Evolutionary conservation across 2,329 filamentous ascomycete genomes (phyloP).

Genomic region (Exophiala phaeomuriformis): DNA sequence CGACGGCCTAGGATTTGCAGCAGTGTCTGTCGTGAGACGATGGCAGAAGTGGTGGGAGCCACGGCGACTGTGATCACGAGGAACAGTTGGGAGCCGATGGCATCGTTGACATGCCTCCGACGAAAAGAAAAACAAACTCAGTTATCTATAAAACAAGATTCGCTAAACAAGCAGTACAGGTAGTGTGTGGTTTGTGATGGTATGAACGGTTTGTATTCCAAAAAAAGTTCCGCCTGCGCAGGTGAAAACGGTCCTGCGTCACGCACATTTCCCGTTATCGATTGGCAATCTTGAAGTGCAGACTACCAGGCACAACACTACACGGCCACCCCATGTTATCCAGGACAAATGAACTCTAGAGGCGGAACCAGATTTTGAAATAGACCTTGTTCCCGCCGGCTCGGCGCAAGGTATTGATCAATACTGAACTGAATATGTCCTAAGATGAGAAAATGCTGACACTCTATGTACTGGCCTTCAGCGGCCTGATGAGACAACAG

Average conservation of each 20-base stretch:
- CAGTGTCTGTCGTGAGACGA: conserved; percentile 7
- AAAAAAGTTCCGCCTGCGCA: not conserved
- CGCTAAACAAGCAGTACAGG: too few species aligned
- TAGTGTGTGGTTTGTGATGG: not conserved
- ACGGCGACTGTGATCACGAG: conserved; percentile 8
- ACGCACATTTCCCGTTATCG: not conserved
- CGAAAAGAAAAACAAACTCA: not conserved
- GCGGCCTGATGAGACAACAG: too few species aligned
- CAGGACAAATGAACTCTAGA: too few species aligned
- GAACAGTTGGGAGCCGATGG: not conserved
- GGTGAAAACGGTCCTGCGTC: not conserved
- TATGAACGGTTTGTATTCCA: not conserved
- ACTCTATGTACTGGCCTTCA: too few species aligned
- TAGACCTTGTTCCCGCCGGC: too few species aligned
- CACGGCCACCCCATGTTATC: not conserved
- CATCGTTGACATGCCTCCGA: not conserved
- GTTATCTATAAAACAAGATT: not conserved
- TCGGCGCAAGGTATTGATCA: too few species aligned
- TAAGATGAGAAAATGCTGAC: too few species aligned
- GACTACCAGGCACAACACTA: not conserved
- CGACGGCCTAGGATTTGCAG: not conserved
- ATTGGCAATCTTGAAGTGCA: not conserved
- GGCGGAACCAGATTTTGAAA: too few species aligned
- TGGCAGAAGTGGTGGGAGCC: conserved; percentile 6
- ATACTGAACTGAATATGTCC: too few species aligned